Conservation (phyloP, 805 yeast genomes). For the Candida xiaguanensis region DNA sequence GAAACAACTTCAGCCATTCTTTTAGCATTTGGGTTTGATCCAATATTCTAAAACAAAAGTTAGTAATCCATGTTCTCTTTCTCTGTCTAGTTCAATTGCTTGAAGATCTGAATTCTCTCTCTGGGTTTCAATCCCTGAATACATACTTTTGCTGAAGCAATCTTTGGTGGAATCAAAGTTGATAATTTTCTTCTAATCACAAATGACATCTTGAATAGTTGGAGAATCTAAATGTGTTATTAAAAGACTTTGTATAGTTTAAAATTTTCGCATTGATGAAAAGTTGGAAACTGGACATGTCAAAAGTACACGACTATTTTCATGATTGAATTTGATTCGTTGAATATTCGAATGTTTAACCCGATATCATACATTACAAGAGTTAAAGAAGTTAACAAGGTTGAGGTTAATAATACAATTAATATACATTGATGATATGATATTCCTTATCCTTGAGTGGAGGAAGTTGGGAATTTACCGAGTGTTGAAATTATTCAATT, state of each 20-base stretch:
- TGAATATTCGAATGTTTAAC: not conserved
- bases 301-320: not conserved
- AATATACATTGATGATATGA: too few species aligned
- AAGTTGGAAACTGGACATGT: not conserved
- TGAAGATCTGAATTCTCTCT: not conserved
- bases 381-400: too few species aligned
- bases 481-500: too few species aligned
- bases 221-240: not conserved
- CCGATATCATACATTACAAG: too few species aligned
- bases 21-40: slow-evolving; percentile 94
- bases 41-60: slow-evolving; percentile 59
- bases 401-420: too few species aligned
- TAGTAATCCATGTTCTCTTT: not conserved
- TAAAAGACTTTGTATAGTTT: not conserved
- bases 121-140: not conserved
- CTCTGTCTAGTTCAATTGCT: not conserved
- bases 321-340: slow-evolving; percentile 6
- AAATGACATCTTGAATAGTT: slow-evolving; percentile 57
- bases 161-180: slow-evolving; percentile 97
- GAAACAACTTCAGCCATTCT: slow-evolving; percentile 93
- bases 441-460: too few species aligned
- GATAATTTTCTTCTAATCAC: slow-evolving; percentile 90
- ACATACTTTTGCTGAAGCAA: slow-evolving; percentile 89
- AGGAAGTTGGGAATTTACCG: too few species aligned
- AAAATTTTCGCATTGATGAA: slow-evolving; percentile 7